Base-by-base conservation (phyloP, 352 stramenopile species). In the Phytophthora sp. region DNA sequence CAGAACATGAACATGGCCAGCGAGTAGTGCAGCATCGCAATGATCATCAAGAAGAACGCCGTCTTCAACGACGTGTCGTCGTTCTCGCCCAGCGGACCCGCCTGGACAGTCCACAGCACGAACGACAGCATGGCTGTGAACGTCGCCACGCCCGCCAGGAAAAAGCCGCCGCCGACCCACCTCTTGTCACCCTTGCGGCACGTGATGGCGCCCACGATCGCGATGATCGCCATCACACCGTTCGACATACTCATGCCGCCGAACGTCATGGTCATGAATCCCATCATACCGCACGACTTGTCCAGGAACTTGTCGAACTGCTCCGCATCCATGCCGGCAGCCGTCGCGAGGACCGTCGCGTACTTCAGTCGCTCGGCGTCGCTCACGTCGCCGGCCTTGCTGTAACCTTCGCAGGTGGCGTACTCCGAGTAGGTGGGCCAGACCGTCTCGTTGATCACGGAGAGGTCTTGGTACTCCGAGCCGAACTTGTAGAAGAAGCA, bases 401-500 rank as follows among this genome's bases (percentile, higher is more conserved):
- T 60, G 62, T 79, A 91, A 17, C 56, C 72, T 11, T 84, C 61
- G 58, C 79, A 87, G 24, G 86, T 54, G 59, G 72, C 82, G 46
- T 65, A 69, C 7, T 69, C 54, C 4, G 72, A 74, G 46, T 87
- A 87, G 34, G 84, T 79, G 32, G 70, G 31, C 53, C 64, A 65
- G 18, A 78, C 58, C 17, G 53, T 58, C 12, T 72, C 54, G 46
- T 80, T 35, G 15, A 72, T 41, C 3, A 66, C 52, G 2, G 67
- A 54, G 5, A 84, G n/a, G 20, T 84, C 66, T 31, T 77, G 72
- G 15, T 84, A 57, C 54, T 61, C 77, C 3, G 68, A 72, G 61
- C 67, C 82, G 3, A 72, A 74, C 13, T 76, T 85, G 72, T 87
- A 74, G 68, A 84, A 89, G 62, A 87, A 87, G 62, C 79, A 89